A percentile compares a stretch with the other conserved stretches of the same genome.
Conservation (phyloP, 176 grass and related monocot genomes). For the Cenchrus purpureus region DNA sequence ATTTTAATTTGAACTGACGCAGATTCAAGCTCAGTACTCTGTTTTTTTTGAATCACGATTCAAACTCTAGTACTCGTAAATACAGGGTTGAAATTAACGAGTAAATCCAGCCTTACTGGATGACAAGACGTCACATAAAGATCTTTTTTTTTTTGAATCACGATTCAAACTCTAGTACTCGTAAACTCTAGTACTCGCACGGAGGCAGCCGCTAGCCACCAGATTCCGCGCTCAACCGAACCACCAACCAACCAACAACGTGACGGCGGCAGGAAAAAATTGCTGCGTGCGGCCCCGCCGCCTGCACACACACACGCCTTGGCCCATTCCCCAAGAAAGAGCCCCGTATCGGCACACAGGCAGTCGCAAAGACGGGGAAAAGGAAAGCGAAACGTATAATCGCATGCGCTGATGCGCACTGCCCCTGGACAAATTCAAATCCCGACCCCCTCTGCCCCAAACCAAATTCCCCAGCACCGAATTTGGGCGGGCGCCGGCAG, state of each 20-base stretch:
- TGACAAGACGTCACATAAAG: not conserved
- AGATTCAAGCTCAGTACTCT: no score
- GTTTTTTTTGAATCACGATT: no score
- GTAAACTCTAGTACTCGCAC: no score
- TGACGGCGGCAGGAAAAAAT: conserved; percentile 30
- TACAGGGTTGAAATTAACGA: not conserved
- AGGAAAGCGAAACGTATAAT: conserved; percentile 31
- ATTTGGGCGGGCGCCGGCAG: not conserved
- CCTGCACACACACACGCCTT: not conserved
- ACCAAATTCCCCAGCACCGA: not conserved
- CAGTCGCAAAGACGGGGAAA: not conserved
- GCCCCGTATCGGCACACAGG: not conserved
- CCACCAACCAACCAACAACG: not conserved
- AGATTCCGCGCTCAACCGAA: not conserved
- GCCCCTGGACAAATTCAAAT: conserved; percentile 34
- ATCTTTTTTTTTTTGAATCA: no score
- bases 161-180: no score
- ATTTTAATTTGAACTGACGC: no score
- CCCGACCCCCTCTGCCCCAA: not conserved
- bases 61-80: no score
- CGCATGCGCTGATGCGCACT: not conserved
- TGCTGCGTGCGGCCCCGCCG: conserved; percentile 11
- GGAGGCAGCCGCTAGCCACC: not conserved
- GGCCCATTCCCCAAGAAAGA: conserved; percentile 50
- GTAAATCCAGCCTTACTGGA: not conserved